Conservation (phyloP, 2,329 filamentous ascomycete species). For the Thielaviopsis musarum region DNA sequence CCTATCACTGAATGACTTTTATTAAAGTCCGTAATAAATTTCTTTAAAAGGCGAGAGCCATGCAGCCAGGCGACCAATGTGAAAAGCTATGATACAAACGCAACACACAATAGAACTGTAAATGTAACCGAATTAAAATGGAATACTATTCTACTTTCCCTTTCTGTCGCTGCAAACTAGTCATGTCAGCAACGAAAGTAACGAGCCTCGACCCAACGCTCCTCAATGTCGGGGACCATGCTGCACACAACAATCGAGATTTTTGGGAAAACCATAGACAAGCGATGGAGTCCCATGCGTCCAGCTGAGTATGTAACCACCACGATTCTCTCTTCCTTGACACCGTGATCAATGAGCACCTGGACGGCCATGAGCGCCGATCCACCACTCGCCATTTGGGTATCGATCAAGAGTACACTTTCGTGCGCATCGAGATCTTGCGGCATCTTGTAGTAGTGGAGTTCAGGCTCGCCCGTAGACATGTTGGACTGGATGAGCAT, state of each 20-base stretch:
- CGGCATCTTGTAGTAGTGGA: slow-evolving; percentile 76
- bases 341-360: slow-evolving; percentile 88
- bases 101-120: no score
- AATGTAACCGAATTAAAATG: no score
- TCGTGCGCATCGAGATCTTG: slow-evolving; percentile 56
- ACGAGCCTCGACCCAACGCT: slow-evolving; percentile 74
- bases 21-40: not conserved
- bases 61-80: not conserved
- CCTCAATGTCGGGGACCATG: slow-evolving; percentile 65
- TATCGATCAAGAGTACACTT: slow-evolving; percentile 72
- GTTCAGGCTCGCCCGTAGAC: slow-evolving; percentile 73
- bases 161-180: not conserved
- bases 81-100: no score
- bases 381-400: slow-evolving; percentile 88
- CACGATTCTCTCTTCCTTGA: slow-evolving; percentile 67
- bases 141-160: no score
- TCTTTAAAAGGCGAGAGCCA: not conserved
- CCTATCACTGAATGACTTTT: not conserved
- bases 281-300: slow-evolving; percentile 61
- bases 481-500: slow-evolving; percentile 81
- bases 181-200: slow-evolving; percentile 65
- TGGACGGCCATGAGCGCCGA: slow-evolving; percentile 82
- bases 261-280: slow-evolving; percentile 77
- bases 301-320: slow-evolving; percentile 89
- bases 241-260: slow-evolving; percentile 75